Evolutionary conservation across 1,284 basidiomycete species (phyloP), one percentile per base, ranked within the genome.

Genomic region (Volvariella volvacea): DNA sequence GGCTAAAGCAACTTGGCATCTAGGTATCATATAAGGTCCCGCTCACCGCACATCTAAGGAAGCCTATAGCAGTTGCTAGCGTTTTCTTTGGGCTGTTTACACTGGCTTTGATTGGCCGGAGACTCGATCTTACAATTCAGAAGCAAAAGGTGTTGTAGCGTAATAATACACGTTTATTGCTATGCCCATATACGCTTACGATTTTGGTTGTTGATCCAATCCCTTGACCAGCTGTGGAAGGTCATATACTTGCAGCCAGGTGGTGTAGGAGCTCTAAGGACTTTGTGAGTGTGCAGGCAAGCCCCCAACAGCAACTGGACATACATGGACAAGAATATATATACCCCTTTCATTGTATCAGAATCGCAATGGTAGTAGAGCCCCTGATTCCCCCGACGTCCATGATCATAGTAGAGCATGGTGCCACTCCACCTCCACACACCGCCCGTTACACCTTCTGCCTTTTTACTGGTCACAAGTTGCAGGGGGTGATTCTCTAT

Each of bases 21-120:
- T 3, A 95, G 92, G 84, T 95, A 47, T 80, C 83, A 32, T 97
- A 97, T 74, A 80, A 75, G 52, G 84, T 93, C 37, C 78, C 88
- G 3, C 59, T 83, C 46, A 69, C 73, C 22, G 84, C 88, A 17
- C 83, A 90, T 59, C 62, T 95, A 45, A 85, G 83, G 62, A 97
- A 97, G 65, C 88, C 90, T 0, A 45, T 90, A 22, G 78, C 80
- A 6, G 85, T 91, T 30, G 78, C 83, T 17, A 71, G 69, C 28
- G 84, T 79, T 6, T 78, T 87, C 60, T 64, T 87, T 45, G 68
- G 70, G 41, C 49, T 89, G 34, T 90, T 90, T 60, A 59, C 68
- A 20, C 61, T 88, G 48, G 77, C 74, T 4, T 62, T 84, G 47
- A 65, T 74, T 39, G 73, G 71, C 50, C 72, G 80, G 56, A 76